Percentiles rank a stretch among this genome's conserved stretches.
Evolutionary conservation across 805 yeast species (phyloP).

Genomic region (Cyberlindnera meyerae): DNA sequence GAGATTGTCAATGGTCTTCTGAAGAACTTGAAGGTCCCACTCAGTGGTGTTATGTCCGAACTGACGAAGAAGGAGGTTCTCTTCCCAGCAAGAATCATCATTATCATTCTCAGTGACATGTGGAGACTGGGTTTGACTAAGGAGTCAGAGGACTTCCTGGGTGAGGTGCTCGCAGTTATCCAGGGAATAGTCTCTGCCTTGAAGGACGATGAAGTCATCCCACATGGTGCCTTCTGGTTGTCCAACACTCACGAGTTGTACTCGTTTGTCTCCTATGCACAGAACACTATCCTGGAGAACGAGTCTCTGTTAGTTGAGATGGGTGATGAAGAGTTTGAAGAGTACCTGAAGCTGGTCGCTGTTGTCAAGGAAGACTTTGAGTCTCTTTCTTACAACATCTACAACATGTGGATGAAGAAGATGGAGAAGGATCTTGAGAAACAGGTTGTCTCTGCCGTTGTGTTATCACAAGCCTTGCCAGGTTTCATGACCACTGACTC

Average conservation of each 20-base stretch:
- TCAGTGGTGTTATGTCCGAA: slow-evolving; percentile 78
- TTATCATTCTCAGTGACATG: slow-evolving; percentile 91
- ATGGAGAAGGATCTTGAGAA: slow-evolving; percentile 86
- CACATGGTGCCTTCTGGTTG: slow-evolving; percentile 96
- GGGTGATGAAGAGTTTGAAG: slow-evolving; percentile 86
- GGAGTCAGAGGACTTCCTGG: slow-evolving; percentile 86
- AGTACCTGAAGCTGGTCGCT: slow-evolving; percentile 81
- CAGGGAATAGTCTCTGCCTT: slow-evolving; percentile 77
- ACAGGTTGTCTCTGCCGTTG: slow-evolving; percentile 92
- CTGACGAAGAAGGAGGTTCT: slow-evolving; percentile 84
- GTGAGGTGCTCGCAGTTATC: slow-evolving; percentile 81
- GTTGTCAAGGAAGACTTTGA: slow-evolving; percentile 93
- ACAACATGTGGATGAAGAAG: slow-evolving; percentile 95
- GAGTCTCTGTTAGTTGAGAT: slow-evolving; percentile 75
- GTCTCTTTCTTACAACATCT: slow-evolving; percentile 86
- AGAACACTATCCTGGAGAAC: slow-evolving; percentile 81
- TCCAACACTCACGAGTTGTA: slow-evolving; percentile 93
- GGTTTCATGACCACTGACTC: slow-evolving; percentile 89
- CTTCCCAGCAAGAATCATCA: slow-evolving; percentile 93
- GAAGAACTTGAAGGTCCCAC: slow-evolving; percentile 80
- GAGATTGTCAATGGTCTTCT: slow-evolving; percentile 86
- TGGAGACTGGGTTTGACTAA: slow-evolving; percentile 94
- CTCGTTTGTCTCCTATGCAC: slow-evolving; percentile 92
- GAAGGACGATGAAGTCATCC: slow-evolving; percentile 81
- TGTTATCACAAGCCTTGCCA: slow-evolving; percentile 89